A percentile compares a stretch with the other conserved stretches of the same genome.
Conservation (phyloP, 169 alveolate species). For the Plasmodium sp. region DNA sequence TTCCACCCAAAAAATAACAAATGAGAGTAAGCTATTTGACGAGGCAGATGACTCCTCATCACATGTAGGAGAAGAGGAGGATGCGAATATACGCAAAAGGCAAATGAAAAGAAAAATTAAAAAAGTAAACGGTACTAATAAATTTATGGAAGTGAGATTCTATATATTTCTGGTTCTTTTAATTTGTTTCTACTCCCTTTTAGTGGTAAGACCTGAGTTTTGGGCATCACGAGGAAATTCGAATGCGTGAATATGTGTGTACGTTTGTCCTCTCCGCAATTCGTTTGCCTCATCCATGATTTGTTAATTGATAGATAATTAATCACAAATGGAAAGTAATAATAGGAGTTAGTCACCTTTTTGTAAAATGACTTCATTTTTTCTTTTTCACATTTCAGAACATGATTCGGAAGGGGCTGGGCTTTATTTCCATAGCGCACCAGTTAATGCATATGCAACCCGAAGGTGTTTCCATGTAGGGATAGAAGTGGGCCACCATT, state of each 20-base stretch:
- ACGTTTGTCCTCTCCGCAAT: not conserved
- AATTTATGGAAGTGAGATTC: not conserved
- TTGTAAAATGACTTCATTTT: not conserved
- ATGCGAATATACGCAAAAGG: not conserved
- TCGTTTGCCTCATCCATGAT: not conserved
- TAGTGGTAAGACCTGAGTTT: conserved; percentile 12
- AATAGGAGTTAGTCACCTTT: not conserved
- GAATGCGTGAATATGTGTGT: not conserved
- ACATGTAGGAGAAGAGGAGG: not conserved
- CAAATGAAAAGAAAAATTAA: not conserved
- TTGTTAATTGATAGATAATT: not conserved
- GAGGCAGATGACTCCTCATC: not conserved
- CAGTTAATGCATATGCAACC: not conserved
- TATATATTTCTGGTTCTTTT: conserved; percentile 6
- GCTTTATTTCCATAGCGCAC: conserved; percentile 3
- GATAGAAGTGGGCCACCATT: not conserved
- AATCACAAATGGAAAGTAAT: not conserved
- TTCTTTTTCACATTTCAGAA: not conserved
- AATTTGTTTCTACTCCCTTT: conserved; percentile 2
- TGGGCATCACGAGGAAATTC: not conserved
- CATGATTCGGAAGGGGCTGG: not conserved
- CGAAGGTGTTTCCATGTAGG: not conserved
- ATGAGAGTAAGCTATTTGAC: not conserved
- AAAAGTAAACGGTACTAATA: not conserved
- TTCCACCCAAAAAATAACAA: not conserved